Evolutionary conservation across 2,329 filamentous ascomycete species (phyloP), one percentile per base, ranked within the genome.

Genomic region (Pezicula radicicola): DNA sequence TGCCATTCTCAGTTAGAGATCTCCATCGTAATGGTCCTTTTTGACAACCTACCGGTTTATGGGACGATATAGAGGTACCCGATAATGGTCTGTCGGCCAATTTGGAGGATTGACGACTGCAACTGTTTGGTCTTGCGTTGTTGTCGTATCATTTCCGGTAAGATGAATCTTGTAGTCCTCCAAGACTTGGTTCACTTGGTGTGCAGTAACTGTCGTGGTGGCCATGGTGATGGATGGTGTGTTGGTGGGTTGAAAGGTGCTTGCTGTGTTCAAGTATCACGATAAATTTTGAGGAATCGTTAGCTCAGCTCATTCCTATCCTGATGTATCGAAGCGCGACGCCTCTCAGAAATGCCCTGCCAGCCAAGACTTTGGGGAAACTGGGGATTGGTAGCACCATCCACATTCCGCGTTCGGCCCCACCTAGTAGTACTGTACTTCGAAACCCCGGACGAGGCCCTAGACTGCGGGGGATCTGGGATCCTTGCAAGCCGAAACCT

Each of bases 51-150:
- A 13, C 30, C 64, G 68, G 50, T 78, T 75, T 1, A 75, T 62
- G 0, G 76, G 75, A 12, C 76, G 67, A 55, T 77, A 74, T 1
- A 67, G 56, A 2, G 78, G 78, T 1, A 81, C 67, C 33, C 75
- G 69, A 42, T 74, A 69, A 55, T 76, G 71, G 47, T 76, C 63
- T 2, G 67, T 68, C 6, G 76, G 74, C 79, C 77, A 81, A 55
- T 71, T 56, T 37, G 64, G 48, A 13, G 69, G 70, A 53, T 70
- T 69, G 30, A 8, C 46, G 6, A 28, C 36, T 10, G 16, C 15
- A 28, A n/a, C n/a, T 9, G 18, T 39, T 37, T 33, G 33, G 6
- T 30, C 12, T 50, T 50, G 43, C 18, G 43, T 39, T 9, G 43
- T 18, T n/a, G 27, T 41, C 27, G 41, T 25, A n/a, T 61, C 44